Conservation (phyloP, 2,329 filamentous ascomycete species). For the Cercospora beticola region DNA sequence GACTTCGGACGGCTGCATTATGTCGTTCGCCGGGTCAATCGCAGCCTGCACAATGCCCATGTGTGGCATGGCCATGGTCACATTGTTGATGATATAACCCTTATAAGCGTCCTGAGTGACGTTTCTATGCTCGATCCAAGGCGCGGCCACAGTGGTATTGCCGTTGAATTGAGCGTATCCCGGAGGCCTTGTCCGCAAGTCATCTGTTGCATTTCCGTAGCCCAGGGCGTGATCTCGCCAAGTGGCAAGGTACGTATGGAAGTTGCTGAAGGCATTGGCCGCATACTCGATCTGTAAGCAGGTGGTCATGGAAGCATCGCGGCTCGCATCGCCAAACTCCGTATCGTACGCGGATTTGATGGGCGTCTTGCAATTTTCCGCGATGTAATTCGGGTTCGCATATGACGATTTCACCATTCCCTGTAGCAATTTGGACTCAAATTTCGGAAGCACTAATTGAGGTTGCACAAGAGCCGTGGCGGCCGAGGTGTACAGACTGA, state of each 20-base stretch:
- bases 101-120: constrained; percentile 46
- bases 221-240: constrained; percentile 55
- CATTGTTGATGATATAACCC: constrained; percentile 60
- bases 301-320: constrained; percentile 41
- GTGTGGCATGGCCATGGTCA: constrained; percentile 76
- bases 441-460: constrained; percentile 61
- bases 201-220: constrained; percentile 43
- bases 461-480: constrained; percentile 74
- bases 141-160: constrained; percentile 68
- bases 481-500: constrained; percentile 68
- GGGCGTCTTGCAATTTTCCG: constrained; percentile 60
- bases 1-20: constrained; percentile 65
- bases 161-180: constrained; percentile 66
- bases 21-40: constrained; percentile 59
- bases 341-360: constrained; percentile 49
- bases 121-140: constrained; percentile 66
- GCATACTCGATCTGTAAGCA: constrained; percentile 70
- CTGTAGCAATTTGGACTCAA: constrained; percentile 51
- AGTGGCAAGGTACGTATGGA: constrained; percentile 52
- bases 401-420: constrained; percentile 63
- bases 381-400: constrained; percentile 61
- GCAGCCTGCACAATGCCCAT: constrained; percentile 66
- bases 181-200: constrained; percentile 53
- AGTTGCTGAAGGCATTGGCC: constrained; percentile 68
- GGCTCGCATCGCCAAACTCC: constrained; percentile 34